Evolutionary conservation across 139 green algal species (phyloP), one percentile per base, ranked within the genome.

Genomic region (Chlamydomonas sp.): DNA sequence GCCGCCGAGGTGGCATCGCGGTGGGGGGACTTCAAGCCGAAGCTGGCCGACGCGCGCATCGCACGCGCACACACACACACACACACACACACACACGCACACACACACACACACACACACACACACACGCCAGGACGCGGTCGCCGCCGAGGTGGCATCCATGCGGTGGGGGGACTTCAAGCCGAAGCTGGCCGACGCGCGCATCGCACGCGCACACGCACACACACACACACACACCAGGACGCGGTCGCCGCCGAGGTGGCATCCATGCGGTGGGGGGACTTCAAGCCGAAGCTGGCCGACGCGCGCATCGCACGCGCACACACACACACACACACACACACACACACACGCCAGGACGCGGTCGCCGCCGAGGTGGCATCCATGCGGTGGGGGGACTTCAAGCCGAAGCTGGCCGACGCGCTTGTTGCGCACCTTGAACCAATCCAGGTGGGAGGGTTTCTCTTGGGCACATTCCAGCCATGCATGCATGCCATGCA

Each of bases 141-240:
- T 69, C 13, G 2, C 54, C 35, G 43, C 22, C 33, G 2, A 75
- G 86, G 80, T 89, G 4, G 73, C 49, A 0, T 24, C 38, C 58
- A 83, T 97, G 83, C 82, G 83, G 5, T 99, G 95, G 95, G 91
- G 95, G 20, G 72, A 88, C 24, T 99, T 99, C 86, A 99, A 99
- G 76, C 90, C 90, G 3, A 34, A 73, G 66, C 88, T 99, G 30
- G 33, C 59, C 8, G 59, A 66, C 29, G 59, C 59, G 13, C 59
- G 39, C 31, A 22, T 66, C 8, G 33, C 59, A 8, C 59, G n/a
- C n/a, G n/a, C n/a, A n/a, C n/a, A n/a, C n/a, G n/a, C n/a, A n/a
- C n/a, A n/a, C n/a, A n/a, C n/a, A n/a, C n/a, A n/a, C n/a, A n/a
- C n/a, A n/a, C n/a, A n/a, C n/a, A n/a, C n/a, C 68, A 73, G 35